phyloP scores from a whole-genome alignment of 2,329 filamentous ascomycete genomes.

The Pochonia chlamydosporia region DNA sequence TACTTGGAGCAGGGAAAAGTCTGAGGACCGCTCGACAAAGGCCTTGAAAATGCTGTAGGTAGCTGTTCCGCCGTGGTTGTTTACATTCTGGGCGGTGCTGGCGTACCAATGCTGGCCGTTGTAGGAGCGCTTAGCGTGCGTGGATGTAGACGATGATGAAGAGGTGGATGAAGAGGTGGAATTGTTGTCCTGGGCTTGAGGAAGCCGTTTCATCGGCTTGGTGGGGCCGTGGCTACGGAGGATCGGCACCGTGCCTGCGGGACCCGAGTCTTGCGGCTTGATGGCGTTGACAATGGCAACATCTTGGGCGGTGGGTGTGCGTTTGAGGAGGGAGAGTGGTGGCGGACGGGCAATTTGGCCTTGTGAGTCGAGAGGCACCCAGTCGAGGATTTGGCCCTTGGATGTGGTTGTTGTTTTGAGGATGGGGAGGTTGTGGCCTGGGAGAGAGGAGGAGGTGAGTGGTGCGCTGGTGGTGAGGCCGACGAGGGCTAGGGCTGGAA shows the following conservation, averaged over 20 bases:
- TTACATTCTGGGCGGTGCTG: slow-evolving; percentile 7
- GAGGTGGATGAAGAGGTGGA: neutral
- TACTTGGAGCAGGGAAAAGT: slow-evolving; percentile 16
- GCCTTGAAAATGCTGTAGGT: slow-evolving; percentile 13
- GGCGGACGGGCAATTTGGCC: slow-evolving; percentile 10
- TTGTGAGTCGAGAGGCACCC: slow-evolving; percentile 13
- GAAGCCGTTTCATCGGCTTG: slow-evolving; percentile 11
- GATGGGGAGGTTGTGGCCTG: slow-evolving; percentile 6
- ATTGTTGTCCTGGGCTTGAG: neutral
- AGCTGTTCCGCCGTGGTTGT: slow-evolving; percentile 12
- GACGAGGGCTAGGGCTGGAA: neutral
- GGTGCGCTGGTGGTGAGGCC: neutral
- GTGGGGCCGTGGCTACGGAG: slow-evolving; percentile 9
- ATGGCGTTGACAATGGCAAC: slow-evolving; percentile 4
- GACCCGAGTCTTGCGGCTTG: slow-evolving; percentile 7
- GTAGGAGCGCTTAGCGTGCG: no score
- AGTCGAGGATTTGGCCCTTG: slow-evolving; percentile 14
- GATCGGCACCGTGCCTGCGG: slow-evolving; percentile 14
- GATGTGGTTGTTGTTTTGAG: slow-evolving; percentile 10
- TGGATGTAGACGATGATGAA: no score
- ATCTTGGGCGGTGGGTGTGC: neutral
- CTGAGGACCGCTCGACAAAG: slow-evolving; percentile 8
- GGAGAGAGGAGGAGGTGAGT: neutral
- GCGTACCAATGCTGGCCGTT: slow-evolving; percentile 16
- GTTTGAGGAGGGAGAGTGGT: slow-evolving; percentile 1